phyloP scores from a whole-genome alignment of 768 basidiomycete species.

The Lentinus brumalis region DNA sequence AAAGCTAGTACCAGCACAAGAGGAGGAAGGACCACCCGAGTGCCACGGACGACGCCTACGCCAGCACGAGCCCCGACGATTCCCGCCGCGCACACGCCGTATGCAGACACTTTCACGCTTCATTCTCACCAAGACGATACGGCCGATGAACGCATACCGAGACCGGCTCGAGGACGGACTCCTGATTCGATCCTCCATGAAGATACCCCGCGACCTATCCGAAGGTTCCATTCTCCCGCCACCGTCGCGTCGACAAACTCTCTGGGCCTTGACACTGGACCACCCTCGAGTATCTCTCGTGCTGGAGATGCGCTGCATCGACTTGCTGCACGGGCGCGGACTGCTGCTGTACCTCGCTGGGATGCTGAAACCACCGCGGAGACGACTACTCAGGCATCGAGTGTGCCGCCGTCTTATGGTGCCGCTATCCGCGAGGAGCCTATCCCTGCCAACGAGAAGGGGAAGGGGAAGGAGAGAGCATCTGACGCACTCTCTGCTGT shows the following conservation, averaged over 20 bases:
- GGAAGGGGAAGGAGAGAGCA: conserved; percentile 4
- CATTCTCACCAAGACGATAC: conserved; percentile 45
- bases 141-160: conserved; percentile 12
- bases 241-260: conserved; percentile 26
- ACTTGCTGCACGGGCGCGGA: conserved; percentile 14
- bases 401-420: conserved; percentile 52
- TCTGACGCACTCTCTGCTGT: conserved; percentile 7
- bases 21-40: conserved; percentile 16
- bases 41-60: conserved; percentile 22
- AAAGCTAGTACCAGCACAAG: conserved; percentile 19
- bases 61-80: conserved; percentile 25
- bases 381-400: conserved; percentile 36
- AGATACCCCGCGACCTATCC: conserved; percentile 21
- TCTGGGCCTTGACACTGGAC: conserved; percentile 31
- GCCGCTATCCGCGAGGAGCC: conserved; percentile 37
- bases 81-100: conserved; percentile 9
- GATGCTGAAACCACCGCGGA: conserved; percentile 39
- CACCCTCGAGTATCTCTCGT: conserved; percentile 6
- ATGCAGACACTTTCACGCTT: conserved; percentile 41
- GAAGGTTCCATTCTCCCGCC: conserved; percentile 23
- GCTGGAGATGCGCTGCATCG: conserved; percentile 12
- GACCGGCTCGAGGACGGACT: conserved; percentile 3
- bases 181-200: conserved; percentile 9
- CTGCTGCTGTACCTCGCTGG: conserved; percentile 27
- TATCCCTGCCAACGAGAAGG: not conserved